Conservation (phyloP, 2,329 filamentous ascomycete species). For the Hypoxylon rubiginosum region DNA sequence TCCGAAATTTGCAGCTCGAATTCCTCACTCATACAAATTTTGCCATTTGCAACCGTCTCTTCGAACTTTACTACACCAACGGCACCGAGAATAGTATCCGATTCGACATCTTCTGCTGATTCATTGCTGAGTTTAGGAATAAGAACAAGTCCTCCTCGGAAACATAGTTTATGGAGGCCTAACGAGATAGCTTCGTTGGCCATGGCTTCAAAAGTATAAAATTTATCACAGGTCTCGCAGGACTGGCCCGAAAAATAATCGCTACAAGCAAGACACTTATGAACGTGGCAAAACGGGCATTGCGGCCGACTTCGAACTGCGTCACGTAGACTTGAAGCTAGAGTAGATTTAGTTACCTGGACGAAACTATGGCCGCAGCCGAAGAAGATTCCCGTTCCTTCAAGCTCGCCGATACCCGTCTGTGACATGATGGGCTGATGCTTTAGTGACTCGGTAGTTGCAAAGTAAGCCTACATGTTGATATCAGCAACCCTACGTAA, state of each 20-base stretch:
- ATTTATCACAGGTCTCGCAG: conserved; percentile 8
- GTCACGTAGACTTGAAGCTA: background rate
- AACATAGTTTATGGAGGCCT: no score
- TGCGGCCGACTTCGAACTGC: background rate
- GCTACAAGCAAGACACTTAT: conserved; percentile 13
- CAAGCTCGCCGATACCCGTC: background rate
- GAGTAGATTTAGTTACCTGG: background rate
- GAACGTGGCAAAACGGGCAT: conserved; percentile 17
- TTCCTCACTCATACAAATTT: background rate
- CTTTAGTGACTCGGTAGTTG: no score
- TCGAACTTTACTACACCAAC: conserved; percentile 3
- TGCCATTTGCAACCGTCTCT: background rate
- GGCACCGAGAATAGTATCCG: conserved; percentile 5
- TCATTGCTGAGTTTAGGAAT: conserved; percentile 17
- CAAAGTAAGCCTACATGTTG: no score
- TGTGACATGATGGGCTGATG: background rate
- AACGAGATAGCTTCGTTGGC: no score
- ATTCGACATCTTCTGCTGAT: background rate
- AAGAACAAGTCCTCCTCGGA: conserved; percentile 5
- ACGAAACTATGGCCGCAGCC: conserved; percentile 29
- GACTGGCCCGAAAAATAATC: conserved; percentile 10
- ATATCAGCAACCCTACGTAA: no score
- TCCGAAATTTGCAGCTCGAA: conserved; percentile 2
- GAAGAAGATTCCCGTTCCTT: conserved; percentile 22
- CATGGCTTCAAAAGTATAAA: background rate